These are phyloP conservation scores for Citrus maxima DNA, from an alignment of 345 rosid genomes.

Conservation along the genomic window DNA sequence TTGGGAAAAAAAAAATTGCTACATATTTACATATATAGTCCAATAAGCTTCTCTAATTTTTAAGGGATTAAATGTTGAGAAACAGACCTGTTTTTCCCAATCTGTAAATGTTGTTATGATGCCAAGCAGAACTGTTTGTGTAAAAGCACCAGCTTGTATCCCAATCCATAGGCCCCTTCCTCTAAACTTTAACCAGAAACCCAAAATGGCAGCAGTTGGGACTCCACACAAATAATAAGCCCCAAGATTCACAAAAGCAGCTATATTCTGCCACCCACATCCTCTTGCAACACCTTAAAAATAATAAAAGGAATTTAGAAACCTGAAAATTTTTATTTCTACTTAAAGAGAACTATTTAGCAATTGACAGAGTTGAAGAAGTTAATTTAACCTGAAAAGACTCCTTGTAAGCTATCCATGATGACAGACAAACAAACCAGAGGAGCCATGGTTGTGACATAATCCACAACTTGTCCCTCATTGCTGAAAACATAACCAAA, in stretches of 20 bases:
- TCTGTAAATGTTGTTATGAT: slow-evolving; percentile 52
- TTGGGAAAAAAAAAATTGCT: neutral
- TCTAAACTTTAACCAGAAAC: slow-evolving; percentile 46
- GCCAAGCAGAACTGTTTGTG: slow-evolving; percentile 46
- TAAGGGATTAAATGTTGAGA: neutral
- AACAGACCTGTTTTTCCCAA: slow-evolving; percentile 61
- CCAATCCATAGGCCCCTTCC: slow-evolving; percentile 81
- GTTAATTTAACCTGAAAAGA: slow-evolving; percentile 52
- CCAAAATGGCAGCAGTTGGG: slow-evolving; percentile 55
- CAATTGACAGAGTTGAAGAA: neutral
- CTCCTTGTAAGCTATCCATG: slow-evolving; percentile 59
- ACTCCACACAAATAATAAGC: slow-evolving; percentile 66
- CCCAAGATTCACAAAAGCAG: slow-evolving; percentile 69
- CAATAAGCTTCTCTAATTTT: neutral
- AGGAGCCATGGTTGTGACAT: slow-evolving; percentile 71
- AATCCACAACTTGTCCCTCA: slow-evolving; percentile 59
- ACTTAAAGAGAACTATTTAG: neutral
- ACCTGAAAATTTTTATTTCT: neutral
- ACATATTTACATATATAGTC: neutral
- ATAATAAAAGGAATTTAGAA: neutral
- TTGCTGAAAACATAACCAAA: slow-evolving; percentile 76
- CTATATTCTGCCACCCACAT: slow-evolving; percentile 81
- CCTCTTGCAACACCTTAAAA: slow-evolving; percentile 72
- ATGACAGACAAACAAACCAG: slow-evolving; percentile 58
- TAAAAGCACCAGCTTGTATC: slow-evolving; percentile 46